phyloP scores from a whole-genome alignment of 306 rosid genomes.

The Bauhinia variegata region DNA sequence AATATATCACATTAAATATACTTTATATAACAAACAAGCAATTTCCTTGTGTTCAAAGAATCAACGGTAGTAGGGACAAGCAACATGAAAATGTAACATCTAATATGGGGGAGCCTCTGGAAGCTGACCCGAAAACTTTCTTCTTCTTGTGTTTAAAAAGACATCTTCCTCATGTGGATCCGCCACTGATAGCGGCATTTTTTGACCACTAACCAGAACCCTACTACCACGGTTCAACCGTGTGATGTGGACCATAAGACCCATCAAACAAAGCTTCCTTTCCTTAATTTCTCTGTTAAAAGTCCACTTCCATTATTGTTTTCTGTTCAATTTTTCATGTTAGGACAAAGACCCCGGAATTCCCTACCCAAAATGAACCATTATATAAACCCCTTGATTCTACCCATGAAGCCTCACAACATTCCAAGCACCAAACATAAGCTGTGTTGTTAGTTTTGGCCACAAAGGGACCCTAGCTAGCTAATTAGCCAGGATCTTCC shows the following conservation, averaged over 20 bases:
- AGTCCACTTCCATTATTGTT: no score
- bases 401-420: slow-evolving; percentile 28
- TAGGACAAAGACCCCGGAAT: background rate
- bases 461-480: no score
- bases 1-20: no score
- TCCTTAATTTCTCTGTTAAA: background rate
- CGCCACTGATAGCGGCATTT: slow-evolving; percentile 54
- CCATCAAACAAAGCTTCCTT: background rate
- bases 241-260: slow-evolving; percentile 9
- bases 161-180: background rate
- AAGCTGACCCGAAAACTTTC: background rate
- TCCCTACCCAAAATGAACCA: background rate
- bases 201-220: slow-evolving; percentile 20
- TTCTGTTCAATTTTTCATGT: no score
- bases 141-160: background rate
- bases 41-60: no score
- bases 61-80: no score
- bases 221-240: background rate
- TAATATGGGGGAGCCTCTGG: no score
- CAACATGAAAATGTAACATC: background rate
- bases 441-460: slow-evolving; percentile 22
- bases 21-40: no score
- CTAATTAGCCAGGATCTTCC: background rate
- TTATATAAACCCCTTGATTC: slow-evolving; percentile 30
- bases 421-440: background rate